Percentiles rank a stretch among this genome's conserved stretches.
These are phyloP conservation scores for Suhomyces pyralidae DNA, from an alignment of 805 yeast genomes.

Conservation along the genomic window DNA sequence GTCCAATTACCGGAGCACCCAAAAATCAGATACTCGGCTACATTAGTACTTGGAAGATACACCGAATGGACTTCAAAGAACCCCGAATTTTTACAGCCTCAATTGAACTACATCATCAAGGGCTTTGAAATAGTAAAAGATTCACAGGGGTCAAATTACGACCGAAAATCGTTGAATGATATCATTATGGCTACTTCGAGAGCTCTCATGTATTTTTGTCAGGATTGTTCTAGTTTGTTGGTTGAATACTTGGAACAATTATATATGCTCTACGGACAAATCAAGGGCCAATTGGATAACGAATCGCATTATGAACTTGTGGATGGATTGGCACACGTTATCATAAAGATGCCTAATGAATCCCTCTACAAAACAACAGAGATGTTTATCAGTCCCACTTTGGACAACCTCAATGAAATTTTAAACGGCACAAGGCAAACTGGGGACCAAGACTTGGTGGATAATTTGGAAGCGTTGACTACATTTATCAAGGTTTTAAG, in stretches of 20 bases:
- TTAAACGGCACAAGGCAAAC: neutral
- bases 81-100: slow-evolving; percentile 77
- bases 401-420: slow-evolving; percentile 36
- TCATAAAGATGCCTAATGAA: slow-evolving; percentile 56
- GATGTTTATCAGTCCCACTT: slow-evolving; percentile 66
- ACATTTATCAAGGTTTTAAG: slow-evolving; percentile 57
- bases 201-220: slow-evolving; percentile 91
- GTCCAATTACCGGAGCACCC: slow-evolving; percentile 78
- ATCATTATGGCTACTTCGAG: slow-evolving; percentile 85
- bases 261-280: slow-evolving; percentile 62
- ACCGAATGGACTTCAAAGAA: slow-evolving; percentile 92
- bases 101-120: slow-evolving; percentile 75
- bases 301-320: slow-evolving; percentile 75
- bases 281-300: slow-evolving; percentile 53
- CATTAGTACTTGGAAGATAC: slow-evolving; percentile 91
- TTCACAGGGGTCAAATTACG: slow-evolving; percentile 4
- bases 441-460: slow-evolving; percentile 43
- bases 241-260: slow-evolving; percentile 71
- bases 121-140: slow-evolving; percentile 48
- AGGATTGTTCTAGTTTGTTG: slow-evolving; percentile 74
- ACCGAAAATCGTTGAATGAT: slow-evolving; percentile 31
- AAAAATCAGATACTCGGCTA: slow-evolving; percentile 87
- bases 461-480: slow-evolving; percentile 67
- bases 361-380: slow-evolving; percentile 52
- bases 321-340: slow-evolving; percentile 85